Evolutionary conservation across 2,329 filamentous ascomycete species (phyloP).

Genomic region (Hypoxylon sp.): DNA sequence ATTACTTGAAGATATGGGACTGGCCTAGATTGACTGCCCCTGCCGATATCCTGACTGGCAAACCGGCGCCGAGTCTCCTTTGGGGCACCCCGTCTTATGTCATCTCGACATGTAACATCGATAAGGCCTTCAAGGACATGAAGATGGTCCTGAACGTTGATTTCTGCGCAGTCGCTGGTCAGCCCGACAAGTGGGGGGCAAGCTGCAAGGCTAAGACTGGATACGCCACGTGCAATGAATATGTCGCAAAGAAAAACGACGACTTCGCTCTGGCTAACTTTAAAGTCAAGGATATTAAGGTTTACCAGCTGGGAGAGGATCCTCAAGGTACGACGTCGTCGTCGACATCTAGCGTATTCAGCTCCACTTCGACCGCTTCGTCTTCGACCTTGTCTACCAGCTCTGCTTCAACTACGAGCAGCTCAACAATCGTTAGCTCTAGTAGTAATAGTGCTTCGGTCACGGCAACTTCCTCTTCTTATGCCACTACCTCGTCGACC

Average conservation of each 20-base stretch:
- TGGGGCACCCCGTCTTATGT: conserved; percentile 52
- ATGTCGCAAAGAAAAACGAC: conserved; percentile 42
- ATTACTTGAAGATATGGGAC: conserved; percentile 75
- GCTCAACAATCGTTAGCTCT: background rate
- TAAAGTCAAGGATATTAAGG: conserved; percentile 47
- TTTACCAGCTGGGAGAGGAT: conserved; percentile 26
- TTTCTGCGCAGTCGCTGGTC: conserved; percentile 44
- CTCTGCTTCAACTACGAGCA: conserved; percentile 14
- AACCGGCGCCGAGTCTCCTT: conserved; percentile 45
- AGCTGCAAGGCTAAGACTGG: conserved; percentile 46
- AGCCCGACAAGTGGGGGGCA: conserved; percentile 44
- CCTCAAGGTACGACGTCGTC: conserved; percentile 23
- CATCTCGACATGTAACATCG: conserved; percentile 50
- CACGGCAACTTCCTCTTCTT: conserved; percentile 26
- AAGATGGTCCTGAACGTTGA: conserved; percentile 51
- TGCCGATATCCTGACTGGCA: conserved; percentile 68
- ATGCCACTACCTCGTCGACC: conserved; percentile 21
- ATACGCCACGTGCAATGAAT: conserved; percentile 40
- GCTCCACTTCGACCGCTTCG: conserved; percentile 20
- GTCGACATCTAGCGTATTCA: conserved; percentile 15
- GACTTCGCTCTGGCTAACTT: conserved; percentile 44
- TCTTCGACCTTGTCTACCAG: background rate
- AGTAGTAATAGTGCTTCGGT: conserved; percentile 13
- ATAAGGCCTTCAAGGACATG: conserved; percentile 51
- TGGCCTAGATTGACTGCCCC: conserved; percentile 69